Evolutionary conservation across 73 alveolate species (phyloP), one percentile per base, ranked within the genome.

Genomic region (Paramecium bursaria): DNA sequence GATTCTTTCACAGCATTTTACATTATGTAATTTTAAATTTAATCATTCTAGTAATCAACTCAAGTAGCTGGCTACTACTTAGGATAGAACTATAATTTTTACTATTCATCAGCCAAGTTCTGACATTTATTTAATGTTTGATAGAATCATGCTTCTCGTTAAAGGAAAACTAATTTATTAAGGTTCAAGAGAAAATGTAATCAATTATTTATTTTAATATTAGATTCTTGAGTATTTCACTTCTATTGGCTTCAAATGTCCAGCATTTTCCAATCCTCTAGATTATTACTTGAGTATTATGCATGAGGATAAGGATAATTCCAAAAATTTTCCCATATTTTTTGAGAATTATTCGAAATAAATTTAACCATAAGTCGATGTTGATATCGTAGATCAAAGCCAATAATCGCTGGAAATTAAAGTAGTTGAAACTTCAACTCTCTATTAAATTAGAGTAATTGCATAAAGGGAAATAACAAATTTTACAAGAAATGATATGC

Each of bases 101-200:
- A 87, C 93, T 6, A 87, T 87, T 1, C 93, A 87, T 61, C 47
- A 73, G 17, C 93, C 93, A 9, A 53, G 73, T 9, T 31, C 91
- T 9, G 93, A 87, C 30, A 87, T 87, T 85, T 87, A 47, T 49
- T 14, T 13, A 50, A 82, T 75, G 42, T 87, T 87, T 60, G 93
- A 87, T 57, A 35, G 74, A 25, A 35, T 87, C 30, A 76, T 87
- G 93, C 90, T 87, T 13, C 31, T 87, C 4, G 74, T 55, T 33
- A 80, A 86, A 13, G 93, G 93, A 3, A 26, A 25, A 39, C 39
- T 87, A 15, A 82, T 87, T 10, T 87, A 80, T 49, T 21, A 87
- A 33, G 91, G 91, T 0, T n/a, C 75, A 17, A 27, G 39, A 61
- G 61, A 23, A 30, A 48, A 52, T 15, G 35, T 52, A 3, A 1